Base-by-base conservation (phyloP, 2,329 filamentous ascomycete genomes). In the Monascus ruber region DNA sequence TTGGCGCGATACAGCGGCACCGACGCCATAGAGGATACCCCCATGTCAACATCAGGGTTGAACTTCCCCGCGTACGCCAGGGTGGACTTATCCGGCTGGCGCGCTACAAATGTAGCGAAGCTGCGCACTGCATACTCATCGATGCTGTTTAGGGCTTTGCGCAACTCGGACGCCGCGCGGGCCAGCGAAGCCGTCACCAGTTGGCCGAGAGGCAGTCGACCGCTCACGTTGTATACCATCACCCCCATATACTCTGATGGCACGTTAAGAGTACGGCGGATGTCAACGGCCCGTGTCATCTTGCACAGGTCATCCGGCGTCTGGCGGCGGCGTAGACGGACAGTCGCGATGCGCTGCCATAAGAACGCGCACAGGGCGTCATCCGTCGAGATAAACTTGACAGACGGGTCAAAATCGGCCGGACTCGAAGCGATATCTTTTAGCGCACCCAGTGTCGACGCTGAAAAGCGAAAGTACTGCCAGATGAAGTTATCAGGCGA, bases 351-450 rank as follows among this genome's bases (percentile, higher is more conserved):
- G 9, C 52, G 43, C 45, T 60, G 46, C 59, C 59, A 63, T 42
- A 50, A 55, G 24, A 63, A 52, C 8, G 60, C 60, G 34, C 48
- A 51, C 4, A 63, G 39, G 10, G 51, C 53, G 37, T 63, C 60
- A 39, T 60, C 52, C 5, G 45, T 44, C 2, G 54, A 53, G 36
- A 56, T 47, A 39, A 49, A 51, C 9, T 46, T 45, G 1, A 55
- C 50, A 10, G 42, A 38, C 1, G 43, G 36, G n/a, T 52, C 49
- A 33, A 47, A 47, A 26, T 40, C 46, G 1, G 39, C 36, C 0
- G 46, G 47, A 7, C 49, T 34, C 31, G 46, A 40, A 4, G 51
- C 48, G 4, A 47, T 32, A 4, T 38, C 38, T 31, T 49, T 49
- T 11, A 55, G 31, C 28, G 41, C 24, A 11, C 42, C 29, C 5